These are phyloP conservation scores for Mytilinidion resinicola DNA, from an alignment of 495 filamentous ascomycete genomes.

Conservation along the genomic window DNA sequence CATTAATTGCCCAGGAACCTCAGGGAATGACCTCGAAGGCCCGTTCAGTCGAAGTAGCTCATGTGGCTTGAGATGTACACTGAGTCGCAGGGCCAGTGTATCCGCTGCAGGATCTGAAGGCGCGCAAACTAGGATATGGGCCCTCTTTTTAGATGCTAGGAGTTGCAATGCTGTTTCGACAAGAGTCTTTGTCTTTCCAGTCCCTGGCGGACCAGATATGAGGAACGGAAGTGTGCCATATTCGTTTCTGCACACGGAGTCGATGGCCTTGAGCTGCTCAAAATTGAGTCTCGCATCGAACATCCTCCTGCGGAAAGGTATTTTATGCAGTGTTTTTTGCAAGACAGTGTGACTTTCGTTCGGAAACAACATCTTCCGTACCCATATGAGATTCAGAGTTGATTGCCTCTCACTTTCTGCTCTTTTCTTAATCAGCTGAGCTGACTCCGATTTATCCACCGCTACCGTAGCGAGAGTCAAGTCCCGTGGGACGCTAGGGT, in stretches of 20 bases:
- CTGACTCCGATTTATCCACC: no score
- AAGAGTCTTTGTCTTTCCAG: slow-evolving; percentile 51
- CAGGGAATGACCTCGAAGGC: slow-evolving; percentile 42
- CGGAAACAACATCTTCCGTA: slow-evolving; percentile 48
- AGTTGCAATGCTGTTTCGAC: slow-evolving; percentile 44
- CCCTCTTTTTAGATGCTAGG: slow-evolving; percentile 9
- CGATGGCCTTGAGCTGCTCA: slow-evolving; percentile 46
- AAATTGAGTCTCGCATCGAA: slow-evolving; percentile 45
- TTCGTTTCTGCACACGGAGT: slow-evolving; percentile 39
- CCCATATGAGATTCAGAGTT: slow-evolving; percentile 27
- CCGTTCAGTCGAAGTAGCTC: slow-evolving; percentile 47
- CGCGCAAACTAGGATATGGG: slow-evolving; percentile 49
- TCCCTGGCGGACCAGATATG: slow-evolving; percentile 50
- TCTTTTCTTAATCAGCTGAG: no score
- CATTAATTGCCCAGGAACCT: slow-evolving; percentile 43
- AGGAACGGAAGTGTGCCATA: slow-evolving; percentile 48
- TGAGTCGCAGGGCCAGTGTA: slow-evolving; percentile 45
- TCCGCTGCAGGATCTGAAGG: slow-evolving; percentile 53
- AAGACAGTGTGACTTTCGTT: slow-evolving; percentile 35
- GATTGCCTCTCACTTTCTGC: no score
- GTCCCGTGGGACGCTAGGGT: no score
- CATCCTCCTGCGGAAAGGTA: slow-evolving; percentile 29
- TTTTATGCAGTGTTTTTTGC: slow-evolving; percentile 38
- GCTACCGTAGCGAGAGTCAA: no score
- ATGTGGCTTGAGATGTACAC: slow-evolving; percentile 34